Base-by-base conservation (phyloP, 2,329 filamentous ascomycete species). In the Arthrobotrys megalospora region DNA sequence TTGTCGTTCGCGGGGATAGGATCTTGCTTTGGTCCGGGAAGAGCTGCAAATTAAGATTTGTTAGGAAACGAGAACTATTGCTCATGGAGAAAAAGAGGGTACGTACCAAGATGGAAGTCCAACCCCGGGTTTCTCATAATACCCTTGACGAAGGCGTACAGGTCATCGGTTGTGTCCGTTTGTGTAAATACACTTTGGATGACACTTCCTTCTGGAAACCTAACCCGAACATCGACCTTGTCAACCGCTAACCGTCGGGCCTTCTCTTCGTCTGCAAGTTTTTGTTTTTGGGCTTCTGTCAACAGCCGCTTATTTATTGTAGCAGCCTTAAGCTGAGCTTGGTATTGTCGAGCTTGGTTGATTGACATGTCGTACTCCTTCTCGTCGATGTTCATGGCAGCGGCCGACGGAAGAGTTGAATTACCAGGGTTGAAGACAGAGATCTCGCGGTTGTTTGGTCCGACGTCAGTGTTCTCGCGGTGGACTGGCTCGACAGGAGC, bases 191-290 rank as follows among this genome's bases (percentile, higher is more conserved):
- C 88, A 85, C 91, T 91, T 64, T 93, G 89, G 36, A 94, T 89
- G 66, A 91, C 90, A 72, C 90, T 92, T 81, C 94, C 92, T 83
- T 98, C 94, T 0, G 95, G 95, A 81, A 97, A 94, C 28, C 94
- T 91, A 60, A 97, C 89, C 80, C 92, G 93, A 80, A 98, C 87
- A 32, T 90, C 88, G 36, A 97, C 89, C 36, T 89, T 89, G 63
- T 88, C 89, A 77, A 94, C 87, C 4, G 88, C 87, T 4, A 90
- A 88, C 16, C 79, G 69, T 12, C 69, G 52, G 0, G 94, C 86
- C 80, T 87, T 91, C 34, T 90, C 90, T 55, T 89, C 88, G 65
- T 91, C 90, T 21, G 89, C 90, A 4, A 89, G 87, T 38, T 90
- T 90, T 80, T 90, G 90, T 24, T 91, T 90, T 41, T 98, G 95